Evolutionary conservation across 345 rosid species (phyloP).

Genomic region (Melaleuca alternifolia): DNA sequence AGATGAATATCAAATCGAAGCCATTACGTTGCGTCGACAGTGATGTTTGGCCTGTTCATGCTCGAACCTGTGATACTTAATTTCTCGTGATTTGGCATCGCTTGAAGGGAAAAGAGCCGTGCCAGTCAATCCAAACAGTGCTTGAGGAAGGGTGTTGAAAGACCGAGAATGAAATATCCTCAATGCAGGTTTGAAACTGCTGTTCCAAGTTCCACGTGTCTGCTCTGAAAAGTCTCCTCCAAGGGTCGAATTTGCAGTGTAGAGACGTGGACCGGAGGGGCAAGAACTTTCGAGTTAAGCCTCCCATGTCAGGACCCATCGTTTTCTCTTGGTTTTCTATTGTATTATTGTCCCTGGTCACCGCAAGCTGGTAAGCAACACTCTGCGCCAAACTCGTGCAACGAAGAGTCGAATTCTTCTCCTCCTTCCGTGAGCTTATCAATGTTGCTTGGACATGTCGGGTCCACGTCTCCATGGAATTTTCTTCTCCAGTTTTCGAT

Average conservation of each 20-base stretch:
- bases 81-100: background rate
- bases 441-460: background rate
- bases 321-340: background rate
- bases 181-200: background rate
- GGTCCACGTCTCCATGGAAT: background rate
- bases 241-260: background rate
- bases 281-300: background rate
- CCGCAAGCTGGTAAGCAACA: background rate
- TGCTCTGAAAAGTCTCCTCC: background rate
- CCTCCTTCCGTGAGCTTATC: background rate
- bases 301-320: background rate
- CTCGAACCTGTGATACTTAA: background rate
- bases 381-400: background rate
- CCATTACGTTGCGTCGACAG: background rate
- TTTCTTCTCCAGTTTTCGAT: background rate
- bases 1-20: background rate
- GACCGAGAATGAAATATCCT: background rate
- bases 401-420: background rate
- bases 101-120: background rate
- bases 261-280: background rate
- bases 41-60: background rate
- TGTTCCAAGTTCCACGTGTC: background rate
- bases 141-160: background rate
- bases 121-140: background rate
- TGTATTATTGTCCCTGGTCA: background rate